Evolutionary conservation across 345 rosid species (phyloP), one percentile per base, ranked within the genome.

Genomic region (Firmiana major): DNA sequence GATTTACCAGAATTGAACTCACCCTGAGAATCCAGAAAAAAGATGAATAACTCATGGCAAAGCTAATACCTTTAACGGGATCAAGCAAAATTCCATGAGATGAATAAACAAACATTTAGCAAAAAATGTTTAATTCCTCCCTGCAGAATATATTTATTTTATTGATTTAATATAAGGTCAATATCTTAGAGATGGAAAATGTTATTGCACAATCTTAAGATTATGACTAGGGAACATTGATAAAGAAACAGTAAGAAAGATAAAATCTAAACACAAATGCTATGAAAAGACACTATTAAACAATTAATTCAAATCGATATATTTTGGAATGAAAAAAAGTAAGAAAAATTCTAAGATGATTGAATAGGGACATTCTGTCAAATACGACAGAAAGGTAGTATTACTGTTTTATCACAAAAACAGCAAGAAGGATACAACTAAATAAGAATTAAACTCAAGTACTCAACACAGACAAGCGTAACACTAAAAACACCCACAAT

Each of bases 1-100:
- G 99, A 93, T 88, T 96, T 96, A 36, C 99, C 99, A 13, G 99
- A 92, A 82, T 93, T 96, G 71, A 91, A 93, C 76, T 96, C 99
- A 79, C 99, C 98, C 99, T 96, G 84, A 62, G 42, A 71, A 63
- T 77, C 77, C 57, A 67, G 77, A 83, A 60, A 63, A 54, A 6
- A 19, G 1, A 54, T 19, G 59, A 31, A 66, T 28, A 76, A 80
- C 4, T 69, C 72, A 72, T 26, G 22, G n/a, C 74, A 17, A 75
- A 62, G 46, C 15, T 48, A 60, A 60, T 46, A 63, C 40, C 19
- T 42, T 19, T 74, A 43, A 57, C 53, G 79, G 66, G 63, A 42
- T 58, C 55, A 21, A 13, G 63, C 22, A 38, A 38, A 70, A 51
- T 48, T 36, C 64, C 38, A 73, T 28, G 71, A 53, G 74, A 75